Evolutionary conservation across 768 basidiomycete genomes (phyloP).

Genomic region (Naganishia randhawae): DNA sequence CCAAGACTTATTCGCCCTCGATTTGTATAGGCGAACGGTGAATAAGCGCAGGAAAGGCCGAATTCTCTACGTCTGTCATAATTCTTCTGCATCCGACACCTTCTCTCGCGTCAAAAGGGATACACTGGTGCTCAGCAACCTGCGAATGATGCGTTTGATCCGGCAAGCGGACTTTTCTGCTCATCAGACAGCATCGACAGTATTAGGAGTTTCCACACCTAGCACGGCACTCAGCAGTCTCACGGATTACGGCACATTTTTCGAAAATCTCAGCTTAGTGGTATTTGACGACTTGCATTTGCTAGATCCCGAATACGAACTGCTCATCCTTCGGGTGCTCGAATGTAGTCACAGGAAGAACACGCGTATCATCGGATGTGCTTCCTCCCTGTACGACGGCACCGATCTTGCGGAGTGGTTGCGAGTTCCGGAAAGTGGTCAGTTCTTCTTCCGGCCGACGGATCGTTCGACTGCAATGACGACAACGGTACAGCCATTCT

Average conservation of each 20-base stretch:
- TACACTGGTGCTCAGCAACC: slow-evolving; percentile 11
- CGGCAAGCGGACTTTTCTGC: slow-evolving; percentile 44
- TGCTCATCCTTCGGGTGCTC: slow-evolving; percentile 69
- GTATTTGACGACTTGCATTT: slow-evolving; percentile 82
- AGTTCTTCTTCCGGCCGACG: slow-evolving; percentile 73
- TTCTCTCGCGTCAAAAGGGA: slow-evolving; percentile 42
- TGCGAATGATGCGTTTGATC: slow-evolving; percentile 13
- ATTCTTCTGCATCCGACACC: slow-evolving; percentile 60
- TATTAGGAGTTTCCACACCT: slow-evolving; percentile 42
- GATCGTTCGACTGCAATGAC: slow-evolving; percentile 77
- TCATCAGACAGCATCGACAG: slow-evolving; percentile 18
- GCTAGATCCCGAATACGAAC: slow-evolving; percentile 74
- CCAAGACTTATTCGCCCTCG: not conserved
- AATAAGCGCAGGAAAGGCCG: slow-evolving; percentile 55
- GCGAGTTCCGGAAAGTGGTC: slow-evolving; percentile 60
- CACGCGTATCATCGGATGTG: slow-evolving; percentile 71
- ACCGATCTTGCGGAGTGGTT: slow-evolving; percentile 80
- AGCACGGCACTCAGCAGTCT: slow-evolving; percentile 36
- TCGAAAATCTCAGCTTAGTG: slow-evolving; percentile 61
- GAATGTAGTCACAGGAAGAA: slow-evolving; percentile 59
- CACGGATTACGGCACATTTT: slow-evolving; percentile 30
- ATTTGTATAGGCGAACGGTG: slow-evolving; percentile 59
- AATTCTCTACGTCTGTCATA: slow-evolving; percentile 65
- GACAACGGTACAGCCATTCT: slow-evolving; percentile 70
- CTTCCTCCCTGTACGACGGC: slow-evolving; percentile 74